Base-by-base conservation (phyloP, 257 asterid genomes). In the Primulina eburnea region DNA sequence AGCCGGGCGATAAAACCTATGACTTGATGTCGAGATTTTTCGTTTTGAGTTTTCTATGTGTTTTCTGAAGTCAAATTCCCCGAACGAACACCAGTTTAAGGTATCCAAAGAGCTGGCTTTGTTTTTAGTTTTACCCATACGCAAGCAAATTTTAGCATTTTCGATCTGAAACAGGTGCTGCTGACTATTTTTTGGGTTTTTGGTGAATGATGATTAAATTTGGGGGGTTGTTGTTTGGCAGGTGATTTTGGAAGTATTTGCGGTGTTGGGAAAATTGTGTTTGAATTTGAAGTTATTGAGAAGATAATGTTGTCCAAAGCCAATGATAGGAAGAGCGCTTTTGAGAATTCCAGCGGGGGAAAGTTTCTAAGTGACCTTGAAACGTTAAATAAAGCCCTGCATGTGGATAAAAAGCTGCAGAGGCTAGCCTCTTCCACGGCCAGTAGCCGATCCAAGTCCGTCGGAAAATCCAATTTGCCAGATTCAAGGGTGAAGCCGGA, bases 361-460 rank as follows among this genome's bases (percentile, higher is more conserved):
- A 91, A 79, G 82, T 76, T 94, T 59, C 75, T 94, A 68, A 83
- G 72, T 60, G 99, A 94, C 55, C 86, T 94, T 68, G 96, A 84
- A 79, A 72, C 96, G 26, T 71, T 94, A 77, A 87, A 80, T 72
- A 91, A 79, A 75, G 80, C 93, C 70, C 80, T 87, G 53, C 76
- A 91, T 74, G 77, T 57, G 24, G 89, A 87, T 38, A 90, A 82
- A 72, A 65, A 81, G 26, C 75, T 65, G 68, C 67, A 87, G 4
- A 86, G 92, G 81, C 83, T 87, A 63, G 75, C 86, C 61, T 83
- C 80, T 70, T 89, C 99, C 17, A 86, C 97, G 6, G 93, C 81
- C 1, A 89, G 95, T 72, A 89, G 96, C 68, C 85, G 97, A 71
- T 87, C 97, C 43, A 94, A 94, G 80, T 87, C 97, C 9, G 80